Percentiles rank a stretch among this genome's conserved stretches.
These are phyloP conservation scores for Sporobolomyces pararoseus DNA, from an alignment of 768 basidiomycete genomes.

Conservation along the genomic window DNA sequence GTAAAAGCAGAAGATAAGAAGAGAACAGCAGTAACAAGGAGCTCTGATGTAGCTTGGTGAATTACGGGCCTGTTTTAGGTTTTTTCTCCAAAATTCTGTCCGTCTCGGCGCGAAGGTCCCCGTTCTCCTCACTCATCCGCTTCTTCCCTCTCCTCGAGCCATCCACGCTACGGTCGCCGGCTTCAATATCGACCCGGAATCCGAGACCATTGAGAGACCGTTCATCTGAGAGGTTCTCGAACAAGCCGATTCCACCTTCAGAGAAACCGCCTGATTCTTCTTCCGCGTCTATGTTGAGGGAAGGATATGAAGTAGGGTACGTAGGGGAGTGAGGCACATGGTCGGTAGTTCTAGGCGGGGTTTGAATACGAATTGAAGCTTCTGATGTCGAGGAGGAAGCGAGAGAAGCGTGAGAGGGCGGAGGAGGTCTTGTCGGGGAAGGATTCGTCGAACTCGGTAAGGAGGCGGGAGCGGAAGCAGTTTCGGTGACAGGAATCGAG, in stretches of 20 bases:
- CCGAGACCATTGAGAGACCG: background rate
- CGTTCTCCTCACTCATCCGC: background rate
- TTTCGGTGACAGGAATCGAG: background rate
- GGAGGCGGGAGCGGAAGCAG: background rate
- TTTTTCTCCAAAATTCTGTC: background rate
- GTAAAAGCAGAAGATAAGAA: too few relatives aligned
- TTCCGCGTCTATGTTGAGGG: background rate
- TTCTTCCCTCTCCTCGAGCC: background rate
- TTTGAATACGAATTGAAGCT: background rate
- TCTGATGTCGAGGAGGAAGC: background rate
- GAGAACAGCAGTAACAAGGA: too few relatives aligned
- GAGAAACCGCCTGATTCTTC: background rate
- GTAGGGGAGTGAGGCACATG: background rate
- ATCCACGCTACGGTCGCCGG: background rate
- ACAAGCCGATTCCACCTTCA: background rate
- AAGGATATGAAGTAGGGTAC: constrained; percentile 8
- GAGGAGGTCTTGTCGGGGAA: background rate
- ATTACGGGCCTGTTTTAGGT: background rate
- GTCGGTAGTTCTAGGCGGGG: background rate
- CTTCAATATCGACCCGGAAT: background rate
- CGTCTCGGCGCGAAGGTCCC: too few relatives aligned
- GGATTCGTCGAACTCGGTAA: background rate
- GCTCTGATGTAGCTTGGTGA: too few relatives aligned
- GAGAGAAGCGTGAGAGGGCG: background rate
- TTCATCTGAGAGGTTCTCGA: background rate